Evolutionary conservation across 2,329 filamentous ascomycete genomes (phyloP), one percentile per base, ranked within the genome.

Genomic region (Cladosporium halotolerans): DNA sequence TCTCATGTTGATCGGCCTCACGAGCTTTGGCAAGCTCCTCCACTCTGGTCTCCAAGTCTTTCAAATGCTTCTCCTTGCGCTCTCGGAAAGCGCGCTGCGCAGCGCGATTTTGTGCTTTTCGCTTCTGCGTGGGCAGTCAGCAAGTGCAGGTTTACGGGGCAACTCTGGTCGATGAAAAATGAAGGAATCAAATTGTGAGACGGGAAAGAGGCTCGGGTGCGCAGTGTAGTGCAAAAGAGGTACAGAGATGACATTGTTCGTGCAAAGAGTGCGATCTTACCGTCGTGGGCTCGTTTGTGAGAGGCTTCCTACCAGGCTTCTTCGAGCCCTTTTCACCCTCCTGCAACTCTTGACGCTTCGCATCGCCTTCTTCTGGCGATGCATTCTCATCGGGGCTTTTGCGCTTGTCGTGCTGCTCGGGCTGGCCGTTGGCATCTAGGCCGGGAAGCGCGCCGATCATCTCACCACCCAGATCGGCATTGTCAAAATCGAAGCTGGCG

Each of bases 281-380:
- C 61, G 91, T 93, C 62, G 88, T 97, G 19, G 93, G 93, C 71
- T 97, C 93, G 18, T 89, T 95, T 45, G 89, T 97, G 64, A 97
- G 78, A 16, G 92, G 93, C 77, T 99, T 99, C 58, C 93, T 83
- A 47, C 93, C 93, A 4, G 93, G 92, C 74, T 97, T 99, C 82
- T 97, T 97, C 19, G 89, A 83, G 41, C 85, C 79, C 73, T 93
- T 96, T 53, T 89, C 84, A 55, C 85, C 83, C 70, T 95, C 90
- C 55, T 86, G 82, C 57, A 89, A 82, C 71, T 95, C 90, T 56
- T 88, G 82, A 59, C 89, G 82, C 76, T 91, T 93, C 55, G 83
- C 82, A 60, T 82, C 82, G 42, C 78, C 79, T 28, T 74, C 75
- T n/a, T 79, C 86, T 5, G 87, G 85, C 1, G 83, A 75, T 7